Evolutionary conservation across 805 yeast genomes (phyloP).

Genomic region (Pichia occidentalis): DNA sequence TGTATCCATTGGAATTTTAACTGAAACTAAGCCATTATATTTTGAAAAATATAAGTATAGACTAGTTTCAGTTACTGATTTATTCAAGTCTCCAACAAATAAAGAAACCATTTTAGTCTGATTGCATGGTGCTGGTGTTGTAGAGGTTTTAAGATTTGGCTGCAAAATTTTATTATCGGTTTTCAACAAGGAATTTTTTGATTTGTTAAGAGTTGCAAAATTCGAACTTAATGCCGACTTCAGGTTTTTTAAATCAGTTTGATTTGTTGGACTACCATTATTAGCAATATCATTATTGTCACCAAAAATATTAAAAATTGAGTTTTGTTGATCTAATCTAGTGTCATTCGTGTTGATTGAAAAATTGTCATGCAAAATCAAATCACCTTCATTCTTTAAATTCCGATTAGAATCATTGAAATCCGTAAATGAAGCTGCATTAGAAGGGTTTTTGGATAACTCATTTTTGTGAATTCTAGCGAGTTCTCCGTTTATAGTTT

Average conservation of each 20-base stretch:
- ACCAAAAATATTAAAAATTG: constrained; percentile 4
- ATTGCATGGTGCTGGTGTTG: not conserved
- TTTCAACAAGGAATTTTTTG: not conserved
- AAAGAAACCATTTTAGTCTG: constrained; percentile 28
- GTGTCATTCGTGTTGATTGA: constrained; percentile 2
- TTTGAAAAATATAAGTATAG: constrained; percentile 39
- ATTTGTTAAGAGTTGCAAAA: not conserved
- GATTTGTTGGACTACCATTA: no score
- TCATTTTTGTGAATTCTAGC: no score
- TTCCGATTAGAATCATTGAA: no score
- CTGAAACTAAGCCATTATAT: constrained; percentile 44
- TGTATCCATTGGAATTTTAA: constrained; percentile 54
- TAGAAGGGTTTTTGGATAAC: no score
- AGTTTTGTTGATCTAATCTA: constrained; percentile 1
- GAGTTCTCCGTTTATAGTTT: not conserved
- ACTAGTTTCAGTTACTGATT: constrained; percentile 41
- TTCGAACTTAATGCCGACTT: not conserved
- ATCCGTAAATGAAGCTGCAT: no score
- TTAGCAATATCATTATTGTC: no score
- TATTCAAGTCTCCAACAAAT: constrained; percentile 59
- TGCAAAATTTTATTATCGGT: no score
- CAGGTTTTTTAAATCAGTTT: no score
- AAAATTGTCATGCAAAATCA: not conserved
- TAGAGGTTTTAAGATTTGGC: no score
- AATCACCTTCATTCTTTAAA: not conserved